Conservation (phyloP, 2,329 filamentous ascomycete genomes). For the Fusarium sp. region DNA sequence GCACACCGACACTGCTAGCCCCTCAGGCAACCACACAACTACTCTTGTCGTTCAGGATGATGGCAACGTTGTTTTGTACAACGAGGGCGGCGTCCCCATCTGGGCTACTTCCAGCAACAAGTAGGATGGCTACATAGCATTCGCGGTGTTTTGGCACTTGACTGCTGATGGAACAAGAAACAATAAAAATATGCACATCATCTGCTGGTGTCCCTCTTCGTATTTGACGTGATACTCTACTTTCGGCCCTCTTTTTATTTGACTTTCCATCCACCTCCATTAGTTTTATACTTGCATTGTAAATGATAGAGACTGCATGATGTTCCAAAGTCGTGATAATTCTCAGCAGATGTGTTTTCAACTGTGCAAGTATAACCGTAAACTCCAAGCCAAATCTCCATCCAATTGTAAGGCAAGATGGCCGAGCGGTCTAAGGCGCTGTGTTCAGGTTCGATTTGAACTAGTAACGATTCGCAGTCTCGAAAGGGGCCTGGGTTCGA, state of each 20-base stretch:
- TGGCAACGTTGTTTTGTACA: slow-evolving; percentile 15
- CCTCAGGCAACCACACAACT: neutral
- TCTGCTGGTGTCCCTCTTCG: too few species aligned
- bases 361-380: too few species aligned
- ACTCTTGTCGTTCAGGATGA: slow-evolving; percentile 9
- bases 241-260: too few species aligned
- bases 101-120: slow-evolving; percentile 7
- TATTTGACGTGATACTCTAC: too few species aligned
- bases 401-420: neutral
- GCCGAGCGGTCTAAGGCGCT: slow-evolving; percentile 8
- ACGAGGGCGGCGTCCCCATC: neutral
- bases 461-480: slow-evolving; percentile 8
- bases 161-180: neutral
- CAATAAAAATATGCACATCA: neutral
- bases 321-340: too few species aligned
- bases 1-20: slow-evolving; percentile 3
- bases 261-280: too few species aligned
- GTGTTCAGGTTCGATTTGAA: slow-evolving; percentile 2
- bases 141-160: too few species aligned
- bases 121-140: neutral
- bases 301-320: neutral
- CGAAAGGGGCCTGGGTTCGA: slow-evolving; percentile 8
- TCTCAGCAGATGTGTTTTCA: too few species aligned
- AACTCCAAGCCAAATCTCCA: too few species aligned
- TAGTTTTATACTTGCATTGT: too few species aligned